Conservation (phyloP, 768 basidiomycete species). For the Mrakia gelida region DNA sequence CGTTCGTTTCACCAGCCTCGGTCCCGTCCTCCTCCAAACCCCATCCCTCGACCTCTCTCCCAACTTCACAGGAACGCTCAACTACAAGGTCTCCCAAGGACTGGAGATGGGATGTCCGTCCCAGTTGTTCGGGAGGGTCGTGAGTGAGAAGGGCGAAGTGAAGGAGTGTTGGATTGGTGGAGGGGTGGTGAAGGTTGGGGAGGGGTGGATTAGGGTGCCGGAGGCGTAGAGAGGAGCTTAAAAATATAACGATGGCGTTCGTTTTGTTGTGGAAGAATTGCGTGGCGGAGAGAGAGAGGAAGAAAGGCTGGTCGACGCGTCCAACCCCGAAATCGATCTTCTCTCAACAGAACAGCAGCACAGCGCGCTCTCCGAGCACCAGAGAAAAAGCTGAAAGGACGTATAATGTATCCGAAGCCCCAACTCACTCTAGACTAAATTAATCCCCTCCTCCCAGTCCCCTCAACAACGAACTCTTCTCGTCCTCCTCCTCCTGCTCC, state of each 20-base stretch:
- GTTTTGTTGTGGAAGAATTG: too few relatives aligned
- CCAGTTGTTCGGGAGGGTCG: neutral
- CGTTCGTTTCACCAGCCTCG: neutral
- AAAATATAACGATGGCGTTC: too few relatives aligned
- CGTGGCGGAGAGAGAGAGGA: neutral
- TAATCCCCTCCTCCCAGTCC: neutral
- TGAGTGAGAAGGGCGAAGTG: neutral
- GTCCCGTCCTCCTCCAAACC: neutral
- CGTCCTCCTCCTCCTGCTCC: neutral
- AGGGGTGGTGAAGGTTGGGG: conserved; percentile 4
- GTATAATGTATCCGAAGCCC: too few relatives aligned
- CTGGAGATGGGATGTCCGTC: neutral
- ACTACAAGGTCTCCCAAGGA: conserved; percentile 1
- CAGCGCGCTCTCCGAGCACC: too few relatives aligned
- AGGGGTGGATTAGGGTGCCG: neutral
- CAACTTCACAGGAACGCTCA: neutral
- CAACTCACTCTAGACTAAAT: too few relatives aligned
- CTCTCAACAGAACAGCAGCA: too few relatives aligned
- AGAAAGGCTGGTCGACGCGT: neutral
- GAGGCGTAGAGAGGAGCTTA: too few relatives aligned
- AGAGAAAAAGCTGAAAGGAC: too few relatives aligned
- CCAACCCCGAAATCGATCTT: too few relatives aligned
- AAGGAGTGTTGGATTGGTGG: neutral
- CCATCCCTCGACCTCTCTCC: neutral
- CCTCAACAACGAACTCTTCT: neutral